Evolutionary conservation across 306 rosid genomes (phyloP).

Genomic region (Trifolium pratense): DNA sequence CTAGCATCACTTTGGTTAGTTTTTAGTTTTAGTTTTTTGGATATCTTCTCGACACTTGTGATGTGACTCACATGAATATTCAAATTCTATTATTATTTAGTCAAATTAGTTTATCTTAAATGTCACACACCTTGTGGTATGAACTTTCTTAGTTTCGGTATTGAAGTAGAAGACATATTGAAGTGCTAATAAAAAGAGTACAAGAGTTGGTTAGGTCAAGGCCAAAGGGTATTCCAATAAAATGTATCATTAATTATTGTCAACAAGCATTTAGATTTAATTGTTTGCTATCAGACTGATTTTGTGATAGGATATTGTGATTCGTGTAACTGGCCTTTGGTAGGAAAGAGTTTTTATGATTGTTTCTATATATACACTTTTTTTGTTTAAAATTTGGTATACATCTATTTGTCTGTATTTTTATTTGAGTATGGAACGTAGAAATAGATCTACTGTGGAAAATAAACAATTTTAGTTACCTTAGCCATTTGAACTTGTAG

Average conservation of each 20-base stretch:
- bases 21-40: too few species aligned
- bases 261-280: neutral
- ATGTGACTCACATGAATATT: too few species aligned
- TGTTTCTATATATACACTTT: neutral
- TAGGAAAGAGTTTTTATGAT: neutral
- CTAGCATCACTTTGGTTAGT: conserved; percentile 79
- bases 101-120: conserved; percentile 12
- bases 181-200: neutral
- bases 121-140: neutral
- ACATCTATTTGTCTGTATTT: neutral
- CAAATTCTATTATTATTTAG: conserved; percentile 20
- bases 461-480: conserved; percentile 16
- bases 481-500: conserved; percentile 50
- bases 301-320: neutral
- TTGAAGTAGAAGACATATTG: too few species aligned
- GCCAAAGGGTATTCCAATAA: neutral
- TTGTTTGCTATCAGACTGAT: neutral
- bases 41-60: conserved; percentile 2
- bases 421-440: conserved; percentile 12
- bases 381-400: neutral
- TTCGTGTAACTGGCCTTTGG: neutral
- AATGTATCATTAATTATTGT: neutral
- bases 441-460: neutral
- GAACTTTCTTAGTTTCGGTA: neutral
- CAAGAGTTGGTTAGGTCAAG: conserved; percentile 3